phyloP scores from a whole-genome alignment of 805 yeast species.

The Wickerhamomyces tratensis region DNA sequence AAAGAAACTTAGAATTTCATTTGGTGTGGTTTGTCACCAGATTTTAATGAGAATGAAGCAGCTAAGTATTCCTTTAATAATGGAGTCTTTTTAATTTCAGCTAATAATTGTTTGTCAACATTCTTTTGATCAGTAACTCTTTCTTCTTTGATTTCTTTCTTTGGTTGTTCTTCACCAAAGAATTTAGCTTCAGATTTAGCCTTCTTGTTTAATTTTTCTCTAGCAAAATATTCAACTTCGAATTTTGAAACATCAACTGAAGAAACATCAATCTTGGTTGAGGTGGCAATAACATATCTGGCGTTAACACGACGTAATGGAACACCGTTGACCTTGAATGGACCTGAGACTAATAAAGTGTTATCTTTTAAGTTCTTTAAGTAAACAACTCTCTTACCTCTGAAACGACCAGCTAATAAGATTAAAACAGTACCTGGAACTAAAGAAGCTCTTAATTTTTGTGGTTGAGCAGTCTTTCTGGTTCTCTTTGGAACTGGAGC shows the following conservation, averaged over 20 bases:
- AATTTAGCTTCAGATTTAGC: constrained; percentile 87
- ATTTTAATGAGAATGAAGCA: constrained; percentile 91
- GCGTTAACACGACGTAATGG: constrained; percentile 99
- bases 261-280: constrained; percentile 78
- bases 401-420: constrained; percentile 97
- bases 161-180: constrained; percentile 65
- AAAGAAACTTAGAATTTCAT: constrained; percentile 72
- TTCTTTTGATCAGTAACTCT: constrained; percentile 95
- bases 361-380: constrained; percentile 95
- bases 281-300: constrained; percentile 97
- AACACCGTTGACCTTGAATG: constrained; percentile 99
- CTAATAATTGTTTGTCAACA: constrained; percentile 85
- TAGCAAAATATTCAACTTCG: constrained; percentile 92
- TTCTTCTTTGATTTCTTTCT: constrained; percentile 86
- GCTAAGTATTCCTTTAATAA: constrained; percentile 94
- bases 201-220: constrained; percentile 80
- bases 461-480: constrained; percentile 89
- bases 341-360: constrained; percentile 96
- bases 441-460: constrained; percentile 89
- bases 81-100: constrained; percentile 96
- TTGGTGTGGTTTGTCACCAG: constrained; percentile 97
- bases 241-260: constrained; percentile 83
- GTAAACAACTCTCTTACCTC: constrained; percentile 99
- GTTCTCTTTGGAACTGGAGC: constrained; percentile 79
- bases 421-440: constrained; percentile 98